These are phyloP conservation scores for Dissophora ornata DNA, from an alignment of 192 early-diverging fungal genomes.

Conservation along the genomic window DNA sequence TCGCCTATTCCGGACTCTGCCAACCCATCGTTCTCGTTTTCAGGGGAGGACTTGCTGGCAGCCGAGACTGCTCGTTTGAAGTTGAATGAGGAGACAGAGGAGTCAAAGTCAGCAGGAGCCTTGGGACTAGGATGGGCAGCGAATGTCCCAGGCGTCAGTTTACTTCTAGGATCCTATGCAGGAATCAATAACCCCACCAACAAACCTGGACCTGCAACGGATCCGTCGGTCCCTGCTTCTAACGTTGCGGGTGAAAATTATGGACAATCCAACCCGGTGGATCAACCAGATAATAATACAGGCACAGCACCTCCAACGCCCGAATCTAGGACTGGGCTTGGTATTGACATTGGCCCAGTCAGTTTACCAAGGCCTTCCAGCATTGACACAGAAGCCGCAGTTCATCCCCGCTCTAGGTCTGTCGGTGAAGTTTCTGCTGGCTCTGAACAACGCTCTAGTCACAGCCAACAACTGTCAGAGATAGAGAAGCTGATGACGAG, in stretches of 20 bases:
- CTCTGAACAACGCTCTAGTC: conserved; percentile 11
- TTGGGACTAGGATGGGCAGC: conserved; percentile 36
- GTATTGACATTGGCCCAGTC: not conserved
- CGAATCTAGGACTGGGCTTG: not conserved
- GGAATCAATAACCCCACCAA: not conserved
- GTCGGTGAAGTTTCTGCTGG: not conserved
- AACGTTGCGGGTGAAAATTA: too few species aligned
- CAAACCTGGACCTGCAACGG: not conserved
- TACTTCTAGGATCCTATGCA: conserved; percentile 27
- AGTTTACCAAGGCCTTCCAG: not conserved
- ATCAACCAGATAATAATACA: not conserved
- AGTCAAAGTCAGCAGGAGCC: conserved; percentile 5
- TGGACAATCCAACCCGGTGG: not conserved
- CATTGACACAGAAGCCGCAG: not conserved
- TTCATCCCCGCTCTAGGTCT: conserved; percentile 10
- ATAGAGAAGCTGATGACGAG: conserved; percentile 51
- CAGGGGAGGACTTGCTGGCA: conserved; percentile 29
- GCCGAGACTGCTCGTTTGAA: not conserved
- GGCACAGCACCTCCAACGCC: not conserved
- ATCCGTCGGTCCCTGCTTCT: not conserved
- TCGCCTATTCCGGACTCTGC: conserved; percentile 40
- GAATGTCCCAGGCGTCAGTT: conserved; percentile 43
- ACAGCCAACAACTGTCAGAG: conserved; percentile 35
- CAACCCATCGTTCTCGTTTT: conserved; percentile 24
- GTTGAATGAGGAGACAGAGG: not conserved